Conservation (phyloP, 176 grass and related monocot genomes). For the Hyparrhenia diplandra region DNA sequence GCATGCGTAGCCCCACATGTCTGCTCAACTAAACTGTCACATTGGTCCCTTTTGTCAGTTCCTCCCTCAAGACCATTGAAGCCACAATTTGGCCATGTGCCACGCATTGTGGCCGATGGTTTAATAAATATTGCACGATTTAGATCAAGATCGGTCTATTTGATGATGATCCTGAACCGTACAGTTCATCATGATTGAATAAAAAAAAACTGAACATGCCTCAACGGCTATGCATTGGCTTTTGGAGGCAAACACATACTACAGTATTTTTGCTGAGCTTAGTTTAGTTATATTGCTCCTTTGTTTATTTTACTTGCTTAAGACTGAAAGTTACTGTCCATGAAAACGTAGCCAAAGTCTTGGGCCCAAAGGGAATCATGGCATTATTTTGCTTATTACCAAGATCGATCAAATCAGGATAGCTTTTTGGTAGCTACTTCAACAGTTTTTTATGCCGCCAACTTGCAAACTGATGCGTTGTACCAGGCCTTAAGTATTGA, state of each 20-base stretch:
- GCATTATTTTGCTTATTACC: neutral
- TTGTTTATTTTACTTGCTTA: neutral
- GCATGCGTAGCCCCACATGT: neutral
- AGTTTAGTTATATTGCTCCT: neutral
- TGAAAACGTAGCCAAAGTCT: neutral
- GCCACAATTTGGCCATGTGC: slow-evolving; percentile 30
- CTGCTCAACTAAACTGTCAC: neutral
- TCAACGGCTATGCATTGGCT: slow-evolving; percentile 4
- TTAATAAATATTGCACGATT: neutral
- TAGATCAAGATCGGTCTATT: slow-evolving; percentile 16
- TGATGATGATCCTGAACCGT: slow-evolving; percentile 7
- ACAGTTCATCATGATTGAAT: slow-evolving; percentile 5
- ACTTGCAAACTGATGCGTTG: slow-evolving; percentile 25
- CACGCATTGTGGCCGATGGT: neutral
- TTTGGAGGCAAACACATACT: slow-evolving; percentile 36
- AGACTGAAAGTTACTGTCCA: neutral
- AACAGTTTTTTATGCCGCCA: slow-evolving; percentile 26
- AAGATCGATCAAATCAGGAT: slow-evolving; percentile 2
- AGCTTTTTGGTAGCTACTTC: neutral
- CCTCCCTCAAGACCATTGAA: no score
- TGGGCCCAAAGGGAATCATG: neutral
- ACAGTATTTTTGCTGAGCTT: neutral
- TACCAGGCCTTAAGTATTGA: slow-evolving; percentile 14
- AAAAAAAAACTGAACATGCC: slow-evolving; percentile 14
- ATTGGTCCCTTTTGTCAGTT: neutral